Base-by-base conservation (phyloP, 768 basidiomycete species). In the Neoboletus brunneissimus region DNA sequence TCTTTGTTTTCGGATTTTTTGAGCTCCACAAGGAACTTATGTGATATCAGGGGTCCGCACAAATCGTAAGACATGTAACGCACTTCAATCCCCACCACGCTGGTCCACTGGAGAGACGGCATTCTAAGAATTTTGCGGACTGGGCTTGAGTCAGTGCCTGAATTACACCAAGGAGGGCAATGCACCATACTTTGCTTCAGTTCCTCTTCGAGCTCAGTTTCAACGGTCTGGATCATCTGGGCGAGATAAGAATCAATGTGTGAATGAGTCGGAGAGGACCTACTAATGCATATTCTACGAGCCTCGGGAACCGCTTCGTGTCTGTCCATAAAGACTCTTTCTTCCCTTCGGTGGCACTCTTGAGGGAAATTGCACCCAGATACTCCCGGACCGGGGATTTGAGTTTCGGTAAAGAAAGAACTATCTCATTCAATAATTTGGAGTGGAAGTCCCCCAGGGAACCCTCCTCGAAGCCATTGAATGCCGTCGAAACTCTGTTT, bases 1-100 rank as follows among this genome's bases (percentile, higher is more conserved):
- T 73, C 71, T 42, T 68, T 71, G 35, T 73, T 80, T 59, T 71
- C 85, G 67, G 68, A 81, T 51, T 83, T 85, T 57, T 83, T 86
- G 23, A 96, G 72, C 69, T 96, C 91, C 11, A 96, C 76, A 11
- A 97, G 75, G 68, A 82, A 95, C 87, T n/a, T 97, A 61, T 8
- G 9, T 35, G 25, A 58, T 34, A 25, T 34, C 35, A 41, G 41
- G 31, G 6, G 9, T 34, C 20, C 35, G 38, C 22, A 40, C 20
- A 35, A 13, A 23, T 18, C 16, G 23, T 5, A 35, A 44, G 48
- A 27, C 25, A 45, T 34, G n/a, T 22, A 8, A 60, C 57, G 56
- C 61, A 91, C 93, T 70, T 94, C 93, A 53, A 88, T 86, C 0
- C 82, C 86, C 0, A 78, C 73, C 13, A 87, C 77, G 5, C 78